Percentiles rank a stretch among this genome's conserved stretches.
These are phyloP conservation scores for Calonectria hawksworthii DNA, from an alignment of 2,329 filamentous ascomycete species.

Conservation along the genomic window DNA sequence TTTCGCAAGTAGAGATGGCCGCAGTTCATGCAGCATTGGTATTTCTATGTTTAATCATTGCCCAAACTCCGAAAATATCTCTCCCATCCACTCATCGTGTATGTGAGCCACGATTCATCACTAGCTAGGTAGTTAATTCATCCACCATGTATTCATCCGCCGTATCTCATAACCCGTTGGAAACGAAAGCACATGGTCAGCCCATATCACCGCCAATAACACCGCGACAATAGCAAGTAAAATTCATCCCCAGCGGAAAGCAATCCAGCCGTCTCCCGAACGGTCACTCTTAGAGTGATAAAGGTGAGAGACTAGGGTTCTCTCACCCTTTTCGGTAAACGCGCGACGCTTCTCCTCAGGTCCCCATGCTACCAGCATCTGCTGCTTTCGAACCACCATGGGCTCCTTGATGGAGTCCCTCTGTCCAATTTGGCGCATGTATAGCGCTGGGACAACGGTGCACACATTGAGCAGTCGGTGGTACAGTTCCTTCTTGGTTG, in stretches of 20 bases:
- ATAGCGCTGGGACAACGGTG: conserved; percentile 53
- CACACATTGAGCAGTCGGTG: conserved; percentile 51
- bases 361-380: conserved; percentile 56
- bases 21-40: neutral
- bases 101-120: neutral
- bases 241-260: conserved; percentile 29
- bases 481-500: conserved; percentile 49
- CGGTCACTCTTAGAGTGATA: conserved; percentile 40
- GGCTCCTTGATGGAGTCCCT: conserved; percentile 51
- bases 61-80: neutral
- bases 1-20: neutral
- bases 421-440: conserved; percentile 53
- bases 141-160: neutral
- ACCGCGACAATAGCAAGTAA: neutral
- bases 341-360: conserved; percentile 48
- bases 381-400: conserved; percentile 53
- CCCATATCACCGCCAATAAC: neutral
- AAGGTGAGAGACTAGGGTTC: conserved; percentile 48
- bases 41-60: neutral
- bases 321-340: conserved; percentile 46
- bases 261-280: conserved; percentile 29
- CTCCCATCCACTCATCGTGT: neutral
- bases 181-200: neutral
- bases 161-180: neutral
- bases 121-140: neutral